Evolutionary conservation across 805 yeast genomes (phyloP).

Genomic region (Brettanomyces bruxellensis): DNA sequence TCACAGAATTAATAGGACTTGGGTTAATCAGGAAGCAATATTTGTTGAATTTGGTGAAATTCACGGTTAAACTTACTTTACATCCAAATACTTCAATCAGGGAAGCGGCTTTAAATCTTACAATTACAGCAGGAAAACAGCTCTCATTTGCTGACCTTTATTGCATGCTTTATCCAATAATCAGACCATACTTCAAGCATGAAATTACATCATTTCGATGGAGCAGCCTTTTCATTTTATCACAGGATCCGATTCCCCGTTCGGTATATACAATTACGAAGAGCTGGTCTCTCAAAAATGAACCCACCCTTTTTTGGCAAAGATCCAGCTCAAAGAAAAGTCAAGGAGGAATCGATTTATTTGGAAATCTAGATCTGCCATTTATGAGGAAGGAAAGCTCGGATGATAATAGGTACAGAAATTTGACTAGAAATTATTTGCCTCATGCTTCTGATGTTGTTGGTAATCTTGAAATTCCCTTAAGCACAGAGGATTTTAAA

Average conservation of each 20-base stretch:
- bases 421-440: conserved; percentile 4
- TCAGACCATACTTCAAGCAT: conserved; percentile 66
- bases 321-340: conserved; percentile 17
- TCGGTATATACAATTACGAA: conserved; percentile 54
- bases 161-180: conserved; percentile 75
- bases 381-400: conserved; percentile 21
- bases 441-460: conserved; percentile 26
- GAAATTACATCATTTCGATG: conserved; percentile 65
- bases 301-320: conserved; percentile 76
- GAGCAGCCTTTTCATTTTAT: conserved; percentile 56
- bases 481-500: conserved; percentile 56
- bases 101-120: conserved; percentile 52
- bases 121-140: conserved; percentile 53
- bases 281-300: conserved; percentile 63
- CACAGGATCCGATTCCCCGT: conserved; percentile 59
- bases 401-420: conserved; percentile 7
- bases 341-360: conserved; percentile 27
- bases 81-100: conserved; percentile 89
- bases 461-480: conserved; percentile 36
- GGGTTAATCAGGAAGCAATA: conserved; percentile 45
- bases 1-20: conserved; percentile 45
- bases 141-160: conserved; percentile 70
- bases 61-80: conserved; percentile 48
- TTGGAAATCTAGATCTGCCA: conserved; percentile 34
- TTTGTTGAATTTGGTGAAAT: conserved; percentile 45